Evolutionary conservation across 345 rosid genomes (phyloP), one percentile per base, ranked within the genome.

Genomic region (Pistacia vera): DNA sequence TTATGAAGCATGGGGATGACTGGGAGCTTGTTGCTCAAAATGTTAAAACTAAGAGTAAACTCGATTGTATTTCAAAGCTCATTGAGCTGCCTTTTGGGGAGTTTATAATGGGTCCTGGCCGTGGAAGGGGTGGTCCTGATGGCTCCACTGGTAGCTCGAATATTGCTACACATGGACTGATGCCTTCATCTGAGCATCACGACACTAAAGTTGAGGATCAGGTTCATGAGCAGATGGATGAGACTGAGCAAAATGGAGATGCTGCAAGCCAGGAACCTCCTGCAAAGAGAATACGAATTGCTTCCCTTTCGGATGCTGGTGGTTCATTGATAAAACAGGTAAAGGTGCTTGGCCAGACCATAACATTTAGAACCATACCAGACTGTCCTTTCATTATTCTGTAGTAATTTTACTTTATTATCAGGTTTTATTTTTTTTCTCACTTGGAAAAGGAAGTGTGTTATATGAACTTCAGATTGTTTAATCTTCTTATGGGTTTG

Each of bases 11-110:
- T 72, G 97, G 97, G 52, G 91, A 93, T 71, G 89, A 96, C 70
- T 96, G 99, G 99, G 98, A 93, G 67, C 93, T 93, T 75, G 92
- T 93, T 81, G 91, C 97, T 9, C 89, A 86, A 80, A 86, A 83
- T 82, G 90, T 96, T 79, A 83, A 83, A 66, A 89, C 92, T 25
- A 96, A 92, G 89, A 87, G 81, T 60, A 92, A 88, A 78, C 81
- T 88, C 1, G 97, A 93, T 68, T 96, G 99, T 76, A 90, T 96
- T 75, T 69, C 92, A 12, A 96, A 92, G 83, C 86, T 96, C 68
- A 88, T 96, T 64, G 99, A 93, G 85, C 84, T 93, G 63, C 99
- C 99, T 3, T 90, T 96, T 75, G 97, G 98, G 69, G 93, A 91
- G 75, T 77, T 89, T 80, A 78, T 88, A 68, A 79, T 85, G 77